Percentiles rank a stretch among this genome's conserved stretches.
Evolutionary conservation across 345 rosid genomes (phyloP).

Genomic region (Eucalyptus tenuipes): DNA sequence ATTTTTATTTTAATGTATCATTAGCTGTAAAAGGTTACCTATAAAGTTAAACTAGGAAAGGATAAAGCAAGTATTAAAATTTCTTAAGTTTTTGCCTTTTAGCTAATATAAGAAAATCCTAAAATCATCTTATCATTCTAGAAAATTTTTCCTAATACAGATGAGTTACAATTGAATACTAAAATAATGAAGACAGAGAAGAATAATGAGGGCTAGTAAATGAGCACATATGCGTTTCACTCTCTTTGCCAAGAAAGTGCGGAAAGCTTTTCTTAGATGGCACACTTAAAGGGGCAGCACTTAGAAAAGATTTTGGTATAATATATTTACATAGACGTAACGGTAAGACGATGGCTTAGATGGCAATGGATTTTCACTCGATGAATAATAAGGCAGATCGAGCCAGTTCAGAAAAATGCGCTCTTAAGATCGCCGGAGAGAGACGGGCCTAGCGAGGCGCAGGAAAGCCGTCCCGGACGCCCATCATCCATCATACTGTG

Average conservation of each 20-base stretch:
- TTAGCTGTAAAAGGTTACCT: neutral
- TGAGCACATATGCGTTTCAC: neutral
- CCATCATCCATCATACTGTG: fast-evolving
- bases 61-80: neutral
- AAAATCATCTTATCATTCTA: neutral
- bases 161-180: neutral
- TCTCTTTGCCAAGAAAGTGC: neutral
- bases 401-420: neutral
- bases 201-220: neutral
- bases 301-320: neutral
- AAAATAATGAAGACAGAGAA: neutral
- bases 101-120: neutral
- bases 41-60: neutral
- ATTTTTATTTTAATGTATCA: neutral
- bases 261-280: neutral
- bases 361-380: neutral
- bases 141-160: neutral
- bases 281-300: neutral
- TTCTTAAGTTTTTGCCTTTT: neutral
- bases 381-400: neutral
- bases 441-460: fast-evolving
- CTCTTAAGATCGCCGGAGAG: neutral
- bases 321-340: neutral
- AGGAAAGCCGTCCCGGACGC: fast-evolving
- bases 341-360: neutral